Evolutionary conservation across 441 rosid species (phyloP).

Genomic region (Eutrema salsugineum): DNA sequence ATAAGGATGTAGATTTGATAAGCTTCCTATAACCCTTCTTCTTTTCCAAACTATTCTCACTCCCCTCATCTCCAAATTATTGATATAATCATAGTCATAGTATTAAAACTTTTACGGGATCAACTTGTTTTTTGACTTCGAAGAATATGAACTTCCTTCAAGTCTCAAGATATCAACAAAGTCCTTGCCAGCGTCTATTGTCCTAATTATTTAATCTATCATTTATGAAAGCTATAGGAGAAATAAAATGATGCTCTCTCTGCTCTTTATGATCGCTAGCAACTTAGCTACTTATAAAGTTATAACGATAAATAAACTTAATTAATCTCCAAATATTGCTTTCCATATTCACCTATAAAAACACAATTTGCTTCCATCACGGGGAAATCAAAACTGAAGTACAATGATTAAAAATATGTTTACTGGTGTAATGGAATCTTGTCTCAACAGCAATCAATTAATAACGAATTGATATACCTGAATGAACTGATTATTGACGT

Average conservation of each 20-base stretch:
- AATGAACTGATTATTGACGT: constrained; percentile 8
- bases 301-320: background rate
- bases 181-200: background rate
- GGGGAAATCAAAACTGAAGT: background rate
- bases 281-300: background rate
- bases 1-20: background rate
- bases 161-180: background rate
- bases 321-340: background rate
- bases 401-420: constrained; percentile 4
- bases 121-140: background rate
- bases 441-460: constrained; percentile 10
- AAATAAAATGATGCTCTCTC: background rate
- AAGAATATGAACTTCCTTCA: background rate
- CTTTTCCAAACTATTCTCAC: background rate
- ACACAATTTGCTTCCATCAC: background rate
- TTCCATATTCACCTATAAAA: background rate
- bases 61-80: background rate
- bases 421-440: constrained; percentile 20
- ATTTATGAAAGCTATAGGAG: background rate
- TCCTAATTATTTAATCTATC: background rate
- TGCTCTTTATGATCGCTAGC: background rate
- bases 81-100: background rate
- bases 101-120: background rate
- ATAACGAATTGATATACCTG: constrained; percentile 8
- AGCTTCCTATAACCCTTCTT: background rate